Base-by-base conservation (phyloP, 176 grass and related monocot genomes). In the Lolium multiflorum region DNA sequence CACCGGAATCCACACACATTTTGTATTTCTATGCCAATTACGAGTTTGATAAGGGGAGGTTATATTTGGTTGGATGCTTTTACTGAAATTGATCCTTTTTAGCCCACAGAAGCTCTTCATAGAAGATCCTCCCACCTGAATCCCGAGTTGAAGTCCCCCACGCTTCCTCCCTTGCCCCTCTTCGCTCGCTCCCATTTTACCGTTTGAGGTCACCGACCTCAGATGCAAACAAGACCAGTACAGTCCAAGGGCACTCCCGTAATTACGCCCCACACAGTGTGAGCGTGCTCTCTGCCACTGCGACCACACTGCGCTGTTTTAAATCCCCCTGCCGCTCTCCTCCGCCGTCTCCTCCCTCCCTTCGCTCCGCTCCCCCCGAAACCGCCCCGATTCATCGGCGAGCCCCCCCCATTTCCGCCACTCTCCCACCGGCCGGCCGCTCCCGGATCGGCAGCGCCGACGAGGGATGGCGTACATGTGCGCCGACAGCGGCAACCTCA, bases 401-500 rank as follows among this genome's bases (percentile, higher is more conserved):
- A 64, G 49, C 49, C 37, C 48, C n/a, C 64, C 31, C 78, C 61
- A 16, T 71, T 70, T 25, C 51, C 58, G 31, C 84, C 20, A 74
- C 72, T 76, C 80, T 26, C 48, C n/a, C 52, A n/a, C 60, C 79
- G 69, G 77, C 60, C 31, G 31, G 31, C 31, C 31, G 31, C 31
- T 35, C 31, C 37, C 66, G 56, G 81, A 71, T 58, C 55, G 76
- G 60, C 4, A 17, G n/a, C 11, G 20, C 50, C 24, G 83, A 74
- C 68, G 28, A 55, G 31, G 70, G 70, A 99, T 99, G 97, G 94
- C 97, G 81, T 96, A 92, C 87, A 99, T 99, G 97, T 99, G 97
- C 86, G 91, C 94, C 11, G 97, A 99, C 84, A 99, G 94, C 64
- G 97, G 97, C 79, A 99, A 99, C 90, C 94, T 99, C 76, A 99